These are phyloP conservation scores for Solanum bulbocastanum DNA, from an alignment of 257 asterid species.

Conservation along the genomic window DNA sequence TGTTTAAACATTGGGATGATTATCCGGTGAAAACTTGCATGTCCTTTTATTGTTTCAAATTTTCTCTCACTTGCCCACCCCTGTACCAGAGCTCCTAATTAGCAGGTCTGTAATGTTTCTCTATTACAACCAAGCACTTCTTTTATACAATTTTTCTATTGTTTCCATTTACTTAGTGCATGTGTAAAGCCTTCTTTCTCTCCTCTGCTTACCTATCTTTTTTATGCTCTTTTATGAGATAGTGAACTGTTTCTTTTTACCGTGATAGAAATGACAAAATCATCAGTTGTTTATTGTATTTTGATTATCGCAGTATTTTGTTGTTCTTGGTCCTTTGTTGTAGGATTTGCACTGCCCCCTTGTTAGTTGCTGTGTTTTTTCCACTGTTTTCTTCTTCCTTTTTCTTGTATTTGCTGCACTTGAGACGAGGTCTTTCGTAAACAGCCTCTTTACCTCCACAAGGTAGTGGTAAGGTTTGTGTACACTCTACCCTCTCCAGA, in stretches of 20 bases:
- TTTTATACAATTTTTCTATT: not conserved
- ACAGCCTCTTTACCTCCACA: not conserved
- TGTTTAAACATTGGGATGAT: not conserved
- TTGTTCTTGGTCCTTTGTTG: not conserved
- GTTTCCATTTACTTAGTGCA: not conserved
- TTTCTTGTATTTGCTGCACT: not conserved
- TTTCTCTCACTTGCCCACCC: not conserved
- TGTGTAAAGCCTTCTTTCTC: not conserved
- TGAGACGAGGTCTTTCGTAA: not conserved
- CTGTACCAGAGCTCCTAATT: not conserved
- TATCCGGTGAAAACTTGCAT: not conserved
- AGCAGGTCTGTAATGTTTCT: not conserved
- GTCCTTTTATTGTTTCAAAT: not conserved
- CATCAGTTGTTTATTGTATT: not conserved
- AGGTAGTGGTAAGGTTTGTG: not conserved
- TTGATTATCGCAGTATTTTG: not conserved
- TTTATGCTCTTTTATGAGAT: not conserved
- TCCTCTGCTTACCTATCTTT: not conserved
- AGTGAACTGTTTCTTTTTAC: not conserved
- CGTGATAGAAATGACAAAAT: not conserved
- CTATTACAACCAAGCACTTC: not conserved
- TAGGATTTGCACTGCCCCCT: not conserved
- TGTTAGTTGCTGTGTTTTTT: not conserved
- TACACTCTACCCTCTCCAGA: not conserved
- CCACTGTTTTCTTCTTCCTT: not conserved